Base-by-base conservation (phyloP, 2,329 filamentous ascomycete species). In the Ceratocystis cubensis region DNA sequence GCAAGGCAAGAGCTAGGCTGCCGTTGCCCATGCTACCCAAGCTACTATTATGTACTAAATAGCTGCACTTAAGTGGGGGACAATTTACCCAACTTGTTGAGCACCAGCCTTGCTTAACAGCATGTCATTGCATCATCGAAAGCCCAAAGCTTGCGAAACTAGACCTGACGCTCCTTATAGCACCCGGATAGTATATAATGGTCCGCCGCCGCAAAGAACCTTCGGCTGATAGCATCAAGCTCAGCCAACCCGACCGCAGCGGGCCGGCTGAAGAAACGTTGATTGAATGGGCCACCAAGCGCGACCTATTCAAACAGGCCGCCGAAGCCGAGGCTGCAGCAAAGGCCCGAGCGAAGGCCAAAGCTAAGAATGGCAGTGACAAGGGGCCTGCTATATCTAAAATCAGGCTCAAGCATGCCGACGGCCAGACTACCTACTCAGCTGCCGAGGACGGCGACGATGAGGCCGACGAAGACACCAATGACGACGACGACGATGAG, bases 281-380 rank as follows among this genome's bases (percentile, higher is more conserved):
- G n/a, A 79, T 91, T 67, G 80, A 92, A 66, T 73, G 92, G 37
- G 89, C 89, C 68, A 80, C 87, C 65, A 82, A 89, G 70, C 81
- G 82, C 70, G 73, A 84, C 73, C 76, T 88, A 70, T 78, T 85
- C 74, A 76, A 78, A 65, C 75, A 80, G 74, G 78, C 80, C n/a
- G 76, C 78, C 71, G 70, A 44, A 72, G 75, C 66, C 57, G 71
- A 73, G 66, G 72, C 75, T 57, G 71, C 72, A 65, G 72, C 75
- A 69, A 73, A 61, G n/a, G 28, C 45, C 44, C 61, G 15, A 20
- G 28, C 61, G 17, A 63, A 46, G 30, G 74, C 73, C 70, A 73
- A 72, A 70, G 74, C 73, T 70, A 73, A 72, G 70, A 78, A 71
- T 68, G 72, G 70, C 68, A 70, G 66, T 37, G 65, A 70, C 63